phyloP scores from a whole-genome alignment of 345 rosid genomes.

The Garcia nutans region DNA sequence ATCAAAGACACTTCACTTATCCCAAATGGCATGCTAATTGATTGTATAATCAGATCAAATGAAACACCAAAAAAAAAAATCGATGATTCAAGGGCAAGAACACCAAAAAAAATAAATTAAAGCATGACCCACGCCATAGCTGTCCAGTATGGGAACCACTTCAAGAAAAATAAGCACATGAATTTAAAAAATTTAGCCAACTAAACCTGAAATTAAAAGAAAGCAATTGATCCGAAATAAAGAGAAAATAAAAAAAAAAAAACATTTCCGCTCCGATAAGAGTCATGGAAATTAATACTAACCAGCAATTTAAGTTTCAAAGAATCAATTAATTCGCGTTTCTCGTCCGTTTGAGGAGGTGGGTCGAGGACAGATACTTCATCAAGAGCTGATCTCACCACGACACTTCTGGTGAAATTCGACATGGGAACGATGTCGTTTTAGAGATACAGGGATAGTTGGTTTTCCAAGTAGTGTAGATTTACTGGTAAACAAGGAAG shows the following conservation, averaged over 20 bases:
- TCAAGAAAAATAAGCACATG: not conserved
- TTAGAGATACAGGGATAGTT: not conserved
- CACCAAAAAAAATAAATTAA: not conserved
- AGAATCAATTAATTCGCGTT: slow-evolving; percentile 24
- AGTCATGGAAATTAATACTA: not conserved
- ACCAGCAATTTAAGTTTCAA: slow-evolving; percentile 66
- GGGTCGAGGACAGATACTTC: slow-evolving; percentile 44
- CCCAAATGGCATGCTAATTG: not conserved
- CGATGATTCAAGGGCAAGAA: not conserved
- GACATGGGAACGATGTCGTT: slow-evolving; percentile 4
- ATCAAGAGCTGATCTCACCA: slow-evolving; percentile 41
- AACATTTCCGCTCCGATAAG: no score
- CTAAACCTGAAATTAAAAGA: not conserved
- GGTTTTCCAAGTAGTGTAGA: not conserved
- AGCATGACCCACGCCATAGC: not conserved
- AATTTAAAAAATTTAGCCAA: not conserved
- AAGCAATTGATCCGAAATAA: not conserved
- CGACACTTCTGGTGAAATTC: slow-evolving; percentile 20
- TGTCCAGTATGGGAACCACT: not conserved
- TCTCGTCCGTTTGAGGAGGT: slow-evolving; percentile 27
- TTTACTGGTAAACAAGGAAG: not conserved
- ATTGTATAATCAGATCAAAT: no score
- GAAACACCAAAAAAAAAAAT: not conserved
- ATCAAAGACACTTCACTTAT: not conserved
- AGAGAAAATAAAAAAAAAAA: not conserved